phyloP scores from a whole-genome alignment of 2,329 filamentous ascomycete species.

The Aspergillus aculeatus region DNA sequence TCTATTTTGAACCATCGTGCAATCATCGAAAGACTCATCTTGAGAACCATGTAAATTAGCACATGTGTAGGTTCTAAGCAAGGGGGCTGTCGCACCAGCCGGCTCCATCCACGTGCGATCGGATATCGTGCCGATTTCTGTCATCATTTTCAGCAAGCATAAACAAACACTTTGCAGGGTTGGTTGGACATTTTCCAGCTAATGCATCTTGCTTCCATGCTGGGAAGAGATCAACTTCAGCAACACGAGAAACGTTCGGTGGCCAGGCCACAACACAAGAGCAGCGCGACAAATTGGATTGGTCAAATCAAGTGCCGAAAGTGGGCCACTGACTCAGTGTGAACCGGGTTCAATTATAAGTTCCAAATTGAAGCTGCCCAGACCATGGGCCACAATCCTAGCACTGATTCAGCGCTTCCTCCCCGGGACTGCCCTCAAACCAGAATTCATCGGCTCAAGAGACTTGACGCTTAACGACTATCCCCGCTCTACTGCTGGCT shows the following conservation, averaged over 20 bases:
- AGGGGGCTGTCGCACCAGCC: too few relatives aligned
- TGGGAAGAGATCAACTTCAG: background rate
- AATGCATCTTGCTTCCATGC: background rate
- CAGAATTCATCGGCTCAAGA: background rate
- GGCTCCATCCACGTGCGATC: too few relatives aligned
- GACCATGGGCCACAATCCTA: background rate
- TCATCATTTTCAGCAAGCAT: too few relatives aligned
- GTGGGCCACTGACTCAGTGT: background rate
- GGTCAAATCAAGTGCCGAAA: background rate
- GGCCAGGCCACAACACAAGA: background rate
- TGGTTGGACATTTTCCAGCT: too few relatives aligned
- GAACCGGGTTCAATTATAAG: too few relatives aligned
- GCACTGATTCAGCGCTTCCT: background rate
- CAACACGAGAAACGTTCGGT: background rate
- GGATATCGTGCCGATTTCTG: too few relatives aligned
- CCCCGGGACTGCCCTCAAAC: background rate
- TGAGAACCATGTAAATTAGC: too few relatives aligned
- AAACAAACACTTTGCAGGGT: too few relatives aligned
- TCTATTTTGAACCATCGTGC: too few relatives aligned
- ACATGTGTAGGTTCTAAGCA: too few relatives aligned
- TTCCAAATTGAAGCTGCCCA: background rate
- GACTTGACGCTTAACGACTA: background rate
- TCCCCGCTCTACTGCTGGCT: background rate
- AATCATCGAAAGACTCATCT: too few relatives aligned
- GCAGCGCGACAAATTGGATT: background rate